phyloP scores from a whole-genome alignment of 1,284 basidiomycete species.

The Puccinia novopanici region DNA sequence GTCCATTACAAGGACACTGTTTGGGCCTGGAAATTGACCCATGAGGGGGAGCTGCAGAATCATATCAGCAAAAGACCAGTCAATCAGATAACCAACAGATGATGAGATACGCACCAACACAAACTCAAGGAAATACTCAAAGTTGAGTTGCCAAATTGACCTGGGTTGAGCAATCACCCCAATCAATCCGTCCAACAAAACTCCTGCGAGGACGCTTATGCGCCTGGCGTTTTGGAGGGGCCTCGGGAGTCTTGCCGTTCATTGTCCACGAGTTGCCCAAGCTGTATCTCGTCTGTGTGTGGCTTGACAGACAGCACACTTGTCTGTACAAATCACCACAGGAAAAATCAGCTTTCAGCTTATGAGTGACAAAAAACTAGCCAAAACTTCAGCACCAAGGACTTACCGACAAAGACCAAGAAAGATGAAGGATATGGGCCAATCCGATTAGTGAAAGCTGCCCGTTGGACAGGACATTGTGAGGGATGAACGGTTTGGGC shows the following conservation, averaged over 20 bases:
- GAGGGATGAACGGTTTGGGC: background rate
- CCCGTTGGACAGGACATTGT: background rate
- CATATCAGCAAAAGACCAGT: too few relatives aligned
- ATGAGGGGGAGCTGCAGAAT: too few relatives aligned
- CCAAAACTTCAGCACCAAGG: too few relatives aligned
- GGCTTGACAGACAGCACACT: background rate
- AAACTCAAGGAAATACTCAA: background rate
- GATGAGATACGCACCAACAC: too few relatives aligned
- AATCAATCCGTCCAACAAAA: background rate
- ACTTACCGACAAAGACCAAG: conserved; percentile 9
- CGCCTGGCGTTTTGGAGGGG: background rate
- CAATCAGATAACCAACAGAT: too few relatives aligned
- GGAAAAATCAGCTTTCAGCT: background rate
- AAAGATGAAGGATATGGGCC: background rate
- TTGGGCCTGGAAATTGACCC: too few relatives aligned
- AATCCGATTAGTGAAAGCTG: background rate
- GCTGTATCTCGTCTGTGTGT: background rate
- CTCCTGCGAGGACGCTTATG: background rate
- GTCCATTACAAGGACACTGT: too few relatives aligned
- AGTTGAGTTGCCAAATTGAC: background rate
- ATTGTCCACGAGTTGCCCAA: background rate
- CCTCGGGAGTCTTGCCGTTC: background rate
- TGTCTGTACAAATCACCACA: background rate
- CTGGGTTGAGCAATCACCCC: background rate
- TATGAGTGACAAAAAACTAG: background rate